These are phyloP conservation scores for Aspergillus pseudonomiae DNA, from an alignment of 2,329 filamentous ascomycete genomes.

Conservation along the genomic window DNA sequence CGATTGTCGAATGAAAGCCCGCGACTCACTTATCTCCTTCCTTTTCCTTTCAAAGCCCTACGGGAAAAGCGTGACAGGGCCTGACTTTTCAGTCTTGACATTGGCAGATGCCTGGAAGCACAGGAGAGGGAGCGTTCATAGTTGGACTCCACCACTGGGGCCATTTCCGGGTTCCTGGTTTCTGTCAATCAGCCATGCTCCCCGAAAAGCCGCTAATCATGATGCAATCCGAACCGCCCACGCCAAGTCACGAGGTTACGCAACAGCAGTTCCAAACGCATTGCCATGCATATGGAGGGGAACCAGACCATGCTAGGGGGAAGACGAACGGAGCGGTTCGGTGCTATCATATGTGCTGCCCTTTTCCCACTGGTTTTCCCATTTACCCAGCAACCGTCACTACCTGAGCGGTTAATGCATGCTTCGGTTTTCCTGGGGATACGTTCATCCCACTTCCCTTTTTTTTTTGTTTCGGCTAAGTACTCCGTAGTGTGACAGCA, in stretches of 20 bases:
- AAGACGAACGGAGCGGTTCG: conserved; percentile 6
- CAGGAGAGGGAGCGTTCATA: conserved; percentile 8
- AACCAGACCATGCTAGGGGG: conserved; percentile 24
- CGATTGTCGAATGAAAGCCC: conserved; percentile 17
- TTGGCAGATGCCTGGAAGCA: neutral
- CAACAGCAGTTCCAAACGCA: conserved; percentile 19
- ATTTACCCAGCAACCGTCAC: neutral
- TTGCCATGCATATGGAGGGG: conserved; percentile 21
- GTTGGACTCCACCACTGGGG: conserved; percentile 12
- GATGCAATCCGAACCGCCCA: conserved; percentile 19
- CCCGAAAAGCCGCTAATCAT: conserved; percentile 17
- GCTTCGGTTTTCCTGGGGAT: conserved; percentile 7
- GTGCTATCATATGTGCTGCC: conserved; percentile 21
- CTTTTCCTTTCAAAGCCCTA: conserved; percentile 13
- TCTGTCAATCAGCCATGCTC: conserved; percentile 11
- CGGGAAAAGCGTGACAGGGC: neutral
- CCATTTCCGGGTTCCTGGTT: conserved; percentile 16
- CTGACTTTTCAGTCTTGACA: conserved; percentile 2
- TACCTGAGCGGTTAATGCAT: conserved; percentile 8
- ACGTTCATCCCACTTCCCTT: neutral
- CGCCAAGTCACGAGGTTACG: conserved; percentile 26
- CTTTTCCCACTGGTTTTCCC: conserved; percentile 2
- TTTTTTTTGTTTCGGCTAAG: neutral
- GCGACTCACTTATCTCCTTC: conserved; percentile 21
- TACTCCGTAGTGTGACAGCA: neutral